A percentile compares a stretch with the other conserved stretches of the same genome.
Evolutionary conservation across 495 filamentous ascomycete species (phyloP).

Genomic region (Aspergillus nidulans): DNA sequence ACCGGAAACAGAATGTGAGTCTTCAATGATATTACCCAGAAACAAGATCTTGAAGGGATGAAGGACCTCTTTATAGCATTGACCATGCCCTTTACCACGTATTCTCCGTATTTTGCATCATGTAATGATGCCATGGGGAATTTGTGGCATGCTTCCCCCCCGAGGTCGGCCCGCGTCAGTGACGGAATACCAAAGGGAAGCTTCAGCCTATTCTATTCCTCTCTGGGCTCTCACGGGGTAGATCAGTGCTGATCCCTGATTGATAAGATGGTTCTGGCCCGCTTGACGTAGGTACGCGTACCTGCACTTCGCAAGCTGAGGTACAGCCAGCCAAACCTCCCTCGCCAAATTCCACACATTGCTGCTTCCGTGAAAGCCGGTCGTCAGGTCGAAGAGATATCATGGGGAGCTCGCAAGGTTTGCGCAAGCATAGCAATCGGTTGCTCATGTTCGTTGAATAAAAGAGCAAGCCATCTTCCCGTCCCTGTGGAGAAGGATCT

Average conservation of each 20-base stretch:
- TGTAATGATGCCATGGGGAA: background rate
- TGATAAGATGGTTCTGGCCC: background rate
- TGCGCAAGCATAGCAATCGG: background rate
- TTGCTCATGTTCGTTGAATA: background rate
- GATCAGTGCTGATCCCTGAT: background rate
- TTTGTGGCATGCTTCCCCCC: background rate
- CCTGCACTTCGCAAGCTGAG: background rate
- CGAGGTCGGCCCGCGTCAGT: background rate
- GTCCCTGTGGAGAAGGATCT: background rate
- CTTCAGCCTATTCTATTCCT: background rate
- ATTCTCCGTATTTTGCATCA: no score
- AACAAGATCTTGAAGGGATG: background rate
- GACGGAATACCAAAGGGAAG: background rate
- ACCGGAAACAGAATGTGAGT: no score
- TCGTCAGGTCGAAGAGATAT: background rate
- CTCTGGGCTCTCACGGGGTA: background rate
- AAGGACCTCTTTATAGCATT: background rate
- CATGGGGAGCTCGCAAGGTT: background rate
- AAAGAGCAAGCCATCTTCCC: background rate
- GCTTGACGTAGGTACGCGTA: background rate
- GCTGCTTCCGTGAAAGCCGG: background rate
- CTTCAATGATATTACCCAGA: background rate
- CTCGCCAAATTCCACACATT: background rate
- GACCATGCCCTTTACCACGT: background rate
- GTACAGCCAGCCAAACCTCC: background rate